Evolutionary conservation across 140 eudicot genomes (phyloP), one percentile per base, ranked within the genome.

Genomic region (Anethum foeniculum): DNA sequence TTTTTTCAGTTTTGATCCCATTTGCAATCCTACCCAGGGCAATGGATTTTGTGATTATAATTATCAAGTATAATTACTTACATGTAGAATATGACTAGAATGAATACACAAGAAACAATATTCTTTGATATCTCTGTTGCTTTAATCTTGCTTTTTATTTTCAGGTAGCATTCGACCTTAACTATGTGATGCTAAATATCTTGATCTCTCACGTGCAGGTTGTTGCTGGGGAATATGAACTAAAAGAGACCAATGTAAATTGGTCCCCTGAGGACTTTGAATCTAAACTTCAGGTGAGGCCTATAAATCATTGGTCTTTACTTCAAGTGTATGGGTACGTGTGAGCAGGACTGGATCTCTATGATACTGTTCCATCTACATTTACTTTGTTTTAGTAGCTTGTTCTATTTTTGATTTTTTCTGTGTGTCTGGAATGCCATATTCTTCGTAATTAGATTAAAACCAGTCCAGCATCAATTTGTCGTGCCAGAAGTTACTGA

Each of bases 241-340:
- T 92, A 74, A 90, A 89, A 85, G 98, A 91, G 84, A 92, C 90
- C 82, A 94, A 88, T 80, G 76, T 92, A 82, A 93, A 90, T 82
- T 92, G 98, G 95, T 89, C 97, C 47, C 99, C 99, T 19, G 97
- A 90, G 82, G 99, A 95, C 79, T 92, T 95, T 75, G 97, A 95
- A 87, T 80, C 97, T 80, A 95, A 95, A 86, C 68, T 95, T 81
- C 97, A 92, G 95, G 99, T 84, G 64, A 82, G 86, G 34, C 39
- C 64, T 68, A 32, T 65, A 15, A 30, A 30, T 67, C 15, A 25
- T 3, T 41, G 12, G 52, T 34, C 44, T 72, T 39, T 41, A 23
- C 34, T 39, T 16, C 48, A 39, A 16, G 77, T 41, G 15, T 21
- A 41, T 74, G 49, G 4, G 28, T n/a, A 47, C 2, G 11, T 48